Evolutionary conservation across 805 yeast species (phyloP), one percentile per base, ranked within the genome.

Genomic region (Kuraishia ogatae): DNA sequence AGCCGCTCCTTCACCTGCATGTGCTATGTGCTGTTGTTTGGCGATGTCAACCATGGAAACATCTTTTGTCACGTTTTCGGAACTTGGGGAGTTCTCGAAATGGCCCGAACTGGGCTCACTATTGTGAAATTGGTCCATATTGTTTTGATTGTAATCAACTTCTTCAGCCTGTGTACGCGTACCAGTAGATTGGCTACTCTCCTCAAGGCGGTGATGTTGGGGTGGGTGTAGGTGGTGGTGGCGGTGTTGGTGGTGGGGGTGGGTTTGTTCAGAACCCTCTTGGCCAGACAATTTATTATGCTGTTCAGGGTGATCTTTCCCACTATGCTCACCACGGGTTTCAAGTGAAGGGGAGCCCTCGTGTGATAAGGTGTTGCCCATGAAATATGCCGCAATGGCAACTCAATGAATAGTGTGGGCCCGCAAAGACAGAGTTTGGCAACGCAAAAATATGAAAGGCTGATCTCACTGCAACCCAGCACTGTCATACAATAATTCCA

Each of bases 11-110:
- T 26, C 29, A 5, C 24, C 24, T 19, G 22, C 15, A 8, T 35
- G 43, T 35, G 15, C n/a, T 5, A 17, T 35, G n/a, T 11, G 43
- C 13, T 35, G 43, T 35, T 35, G 43, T 35, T 51, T 19, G 52
- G 23, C n/a, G 21, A 69, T 58, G 53, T 70, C 74, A 43, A 66
- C 66, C 74, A 70, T 70, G 17, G 73, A 67, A 8, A 68, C 68
- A 55, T 70, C 74, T 51, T 67, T 66, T 17, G 43, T 35, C 17
- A 35, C 43, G 17, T 35, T 35, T 35, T 35, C 43, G 22, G 51
- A 50, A 13, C 28, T 22, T 17, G 53, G 29, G 4, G 48, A 21
- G 53, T 50, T 50, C 29, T 50, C 53, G 39, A 39, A 39, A 22
- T 50, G 53, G 43, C 43, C 43, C 17, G 43, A 7, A 17, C 43